Conservation (phyloP, 805 yeast species). For the Cephaloascus fragrans region DNA sequence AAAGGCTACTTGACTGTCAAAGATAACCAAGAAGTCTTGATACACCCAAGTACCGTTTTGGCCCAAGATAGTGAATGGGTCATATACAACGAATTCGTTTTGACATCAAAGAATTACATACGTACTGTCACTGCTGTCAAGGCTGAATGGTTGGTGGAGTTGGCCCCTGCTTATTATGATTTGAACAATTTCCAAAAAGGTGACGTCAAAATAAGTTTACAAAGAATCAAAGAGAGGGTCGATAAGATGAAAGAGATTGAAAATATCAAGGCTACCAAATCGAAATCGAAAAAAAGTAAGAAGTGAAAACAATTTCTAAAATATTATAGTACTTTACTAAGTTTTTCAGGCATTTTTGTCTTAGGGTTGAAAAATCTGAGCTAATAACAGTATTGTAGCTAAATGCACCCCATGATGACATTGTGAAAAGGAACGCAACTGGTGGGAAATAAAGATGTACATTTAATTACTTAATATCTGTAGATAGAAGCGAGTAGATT, state of each 20-base stretch:
- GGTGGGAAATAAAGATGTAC: too few relatives aligned
- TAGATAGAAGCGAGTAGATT: too few relatives aligned
- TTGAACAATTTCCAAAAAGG: slow-evolving; percentile 55
- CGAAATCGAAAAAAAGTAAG: slow-evolving; percentile 3
- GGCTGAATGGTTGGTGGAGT: slow-evolving; percentile 87
- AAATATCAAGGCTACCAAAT: slow-evolving; percentile 6
- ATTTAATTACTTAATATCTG: too few relatives aligned
- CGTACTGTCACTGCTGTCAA: slow-evolving; percentile 86
- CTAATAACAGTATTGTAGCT: not conserved
- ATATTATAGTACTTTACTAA: too few relatives aligned
- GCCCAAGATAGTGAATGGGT: slow-evolving; percentile 91
- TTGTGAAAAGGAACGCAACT: too few relatives aligned
- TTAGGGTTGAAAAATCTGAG: not conserved
- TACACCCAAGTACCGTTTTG: slow-evolving; percentile 89
- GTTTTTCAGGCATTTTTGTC: too few relatives aligned
- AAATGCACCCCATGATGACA: not conserved
- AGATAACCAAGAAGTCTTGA: slow-evolving; percentile 90
- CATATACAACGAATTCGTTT: slow-evolving; percentile 88
- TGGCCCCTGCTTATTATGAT: slow-evolving; percentile 66
- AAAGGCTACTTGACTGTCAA: slow-evolving; percentile 86
- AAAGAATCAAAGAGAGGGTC: slow-evolving; percentile 42
- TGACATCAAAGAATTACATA: slow-evolving; percentile 88
- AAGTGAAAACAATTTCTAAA: not conserved
- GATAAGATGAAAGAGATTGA: slow-evolving; percentile 28
- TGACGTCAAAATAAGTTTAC: slow-evolving; percentile 62